Conservation (phyloP, 2,329 filamentous ascomycete species). For the Ophiostoma perfectum region DNA sequence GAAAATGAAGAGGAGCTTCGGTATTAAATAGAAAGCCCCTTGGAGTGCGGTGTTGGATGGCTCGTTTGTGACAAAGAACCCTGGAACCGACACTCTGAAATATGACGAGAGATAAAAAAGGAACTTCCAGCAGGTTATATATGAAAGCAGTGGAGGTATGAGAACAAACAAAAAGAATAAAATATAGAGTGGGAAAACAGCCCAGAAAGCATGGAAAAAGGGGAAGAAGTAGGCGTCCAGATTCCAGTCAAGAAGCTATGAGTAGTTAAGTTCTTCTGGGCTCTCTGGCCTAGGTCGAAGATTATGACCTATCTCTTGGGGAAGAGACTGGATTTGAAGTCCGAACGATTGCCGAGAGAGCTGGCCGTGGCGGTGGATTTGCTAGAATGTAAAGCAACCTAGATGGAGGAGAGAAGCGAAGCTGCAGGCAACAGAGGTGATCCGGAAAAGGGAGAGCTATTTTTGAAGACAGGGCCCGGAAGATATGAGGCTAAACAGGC, state of each 20-base stretch:
- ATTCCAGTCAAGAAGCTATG: background rate
- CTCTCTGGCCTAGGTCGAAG: background rate
- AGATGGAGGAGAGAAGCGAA: background rate
- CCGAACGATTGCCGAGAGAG: background rate
- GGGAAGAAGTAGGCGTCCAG: constrained; percentile 2
- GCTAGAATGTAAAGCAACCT: background rate
- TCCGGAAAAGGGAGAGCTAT: no score
- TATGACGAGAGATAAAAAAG: background rate
- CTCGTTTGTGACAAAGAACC: background rate
- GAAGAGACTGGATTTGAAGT: background rate
- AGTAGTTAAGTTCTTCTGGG: background rate
- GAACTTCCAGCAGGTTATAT: background rate
- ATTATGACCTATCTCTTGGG: background rate
- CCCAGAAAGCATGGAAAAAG: background rate
- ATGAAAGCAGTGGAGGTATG: background rate
- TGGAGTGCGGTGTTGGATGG: constrained; percentile 7
- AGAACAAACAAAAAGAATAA: background rate
- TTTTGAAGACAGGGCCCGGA: background rate
- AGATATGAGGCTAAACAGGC: background rate
- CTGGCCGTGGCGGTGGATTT: background rate
- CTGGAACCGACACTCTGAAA: background rate
- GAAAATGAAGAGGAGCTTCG: constrained; percentile 14
- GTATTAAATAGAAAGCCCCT: constrained; percentile 10
- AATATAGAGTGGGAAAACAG: background rate
- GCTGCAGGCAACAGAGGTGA: background rate